Conservation (phyloP, 2,329 filamentous ascomycete genomes). For the Monascus ruber region DNA sequence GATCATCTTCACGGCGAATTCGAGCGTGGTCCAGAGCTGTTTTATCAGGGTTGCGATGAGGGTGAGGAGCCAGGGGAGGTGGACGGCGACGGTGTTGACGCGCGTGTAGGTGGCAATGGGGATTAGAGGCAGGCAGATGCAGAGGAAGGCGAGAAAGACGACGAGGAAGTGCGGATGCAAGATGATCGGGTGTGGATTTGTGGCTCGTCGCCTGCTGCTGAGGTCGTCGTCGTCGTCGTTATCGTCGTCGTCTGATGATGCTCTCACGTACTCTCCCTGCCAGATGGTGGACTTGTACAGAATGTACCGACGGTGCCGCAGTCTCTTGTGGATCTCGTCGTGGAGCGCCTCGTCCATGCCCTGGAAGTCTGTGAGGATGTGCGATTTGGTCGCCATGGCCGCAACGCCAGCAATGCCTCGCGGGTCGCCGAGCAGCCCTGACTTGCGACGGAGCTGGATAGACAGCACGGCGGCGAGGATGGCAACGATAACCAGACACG, state of each 20-base stretch:
- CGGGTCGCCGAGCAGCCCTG: constrained; percentile 37
- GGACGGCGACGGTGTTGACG: constrained; percentile 27
- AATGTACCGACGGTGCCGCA: constrained; percentile 36
- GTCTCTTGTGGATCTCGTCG: constrained; percentile 34
- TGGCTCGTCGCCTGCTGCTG: constrained; percentile 17
- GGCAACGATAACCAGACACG: constrained; percentile 30
- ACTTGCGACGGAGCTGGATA: constrained; percentile 36
- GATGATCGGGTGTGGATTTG: constrained; percentile 35
- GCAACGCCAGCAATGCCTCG: constrained; percentile 41
- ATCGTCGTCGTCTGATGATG: constrained; percentile 5
- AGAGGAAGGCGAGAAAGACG: constrained; percentile 2
- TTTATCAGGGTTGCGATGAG: constrained; percentile 35
- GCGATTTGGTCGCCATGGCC: constrained; percentile 39
- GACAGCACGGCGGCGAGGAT: constrained; percentile 31
- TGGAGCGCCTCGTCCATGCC: constrained; percentile 34
- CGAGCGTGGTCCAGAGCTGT: constrained; percentile 37
- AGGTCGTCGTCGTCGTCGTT: constrained; percentile 23
- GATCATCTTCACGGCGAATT: constrained; percentile 36
- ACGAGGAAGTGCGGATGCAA: constrained; percentile 16
- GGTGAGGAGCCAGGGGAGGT: constrained; percentile 35
- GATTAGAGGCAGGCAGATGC: constrained; percentile 26
- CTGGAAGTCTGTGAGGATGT: constrained; percentile 39
- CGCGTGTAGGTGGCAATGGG: constrained; percentile 34
- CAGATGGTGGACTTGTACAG: constrained; percentile 41
- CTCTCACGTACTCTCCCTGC: constrained; percentile 37